A percentile compares a stretch with the other conserved stretches of the same genome.
Evolutionary conservation across 257 asterid species (phyloP).

Genomic region (Paulownia fortunei): DNA sequence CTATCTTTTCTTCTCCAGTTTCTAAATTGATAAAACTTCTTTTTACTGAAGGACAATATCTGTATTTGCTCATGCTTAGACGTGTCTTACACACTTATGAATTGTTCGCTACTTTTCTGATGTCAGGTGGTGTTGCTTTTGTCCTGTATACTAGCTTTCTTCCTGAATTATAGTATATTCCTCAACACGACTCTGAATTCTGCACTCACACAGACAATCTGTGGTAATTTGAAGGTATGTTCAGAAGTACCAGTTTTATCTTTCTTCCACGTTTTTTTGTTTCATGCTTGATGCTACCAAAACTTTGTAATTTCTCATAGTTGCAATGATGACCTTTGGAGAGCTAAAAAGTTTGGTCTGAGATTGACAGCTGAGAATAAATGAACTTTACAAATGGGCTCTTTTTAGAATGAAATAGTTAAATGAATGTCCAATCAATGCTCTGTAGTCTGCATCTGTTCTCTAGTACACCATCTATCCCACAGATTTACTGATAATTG

Average conservation of each 20-base stretch:
- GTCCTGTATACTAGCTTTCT: conserved; percentile 91
- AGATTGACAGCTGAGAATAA: background rate
- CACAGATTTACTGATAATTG: background rate
- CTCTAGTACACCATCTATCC: background rate
- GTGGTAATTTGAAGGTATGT: conserved; percentile 96
- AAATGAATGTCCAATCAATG: background rate
- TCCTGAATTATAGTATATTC: conserved; percentile 87
- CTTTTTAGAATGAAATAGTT: background rate
- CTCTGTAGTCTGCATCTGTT: background rate
- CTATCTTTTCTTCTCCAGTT: background rate
- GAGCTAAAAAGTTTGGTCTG: background rate
- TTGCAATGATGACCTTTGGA: background rate
- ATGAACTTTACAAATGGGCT: background rate
- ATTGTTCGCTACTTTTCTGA: conserved; percentile 8
- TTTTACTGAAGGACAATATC: background rate
- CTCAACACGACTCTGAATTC: conserved; percentile 96
- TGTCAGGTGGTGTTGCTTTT: conserved; percentile 76
- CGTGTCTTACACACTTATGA: conserved; percentile 23
- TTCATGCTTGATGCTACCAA: conserved; percentile 9
- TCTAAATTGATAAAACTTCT: background rate
- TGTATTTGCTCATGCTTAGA: background rate
- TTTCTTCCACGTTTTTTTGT: background rate
- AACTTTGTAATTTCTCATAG: background rate
- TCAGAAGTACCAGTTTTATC: background rate
- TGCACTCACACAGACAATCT: conserved; percentile 96